Conservation (phyloP, 1,284 basidiomycete species). For the Pisolithus thermaeus region DNA sequence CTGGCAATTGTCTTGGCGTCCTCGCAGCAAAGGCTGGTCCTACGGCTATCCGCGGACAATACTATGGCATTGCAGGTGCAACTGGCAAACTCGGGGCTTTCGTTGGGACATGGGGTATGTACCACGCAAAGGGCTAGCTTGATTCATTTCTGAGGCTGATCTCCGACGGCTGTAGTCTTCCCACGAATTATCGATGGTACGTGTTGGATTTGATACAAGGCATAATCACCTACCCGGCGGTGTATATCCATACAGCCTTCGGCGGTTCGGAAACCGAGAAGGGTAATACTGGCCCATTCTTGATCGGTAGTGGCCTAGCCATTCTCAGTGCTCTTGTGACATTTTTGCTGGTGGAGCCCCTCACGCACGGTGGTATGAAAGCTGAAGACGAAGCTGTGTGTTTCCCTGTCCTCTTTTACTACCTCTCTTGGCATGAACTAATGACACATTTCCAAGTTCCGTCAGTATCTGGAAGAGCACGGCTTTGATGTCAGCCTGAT, state of each 20-base stretch:
- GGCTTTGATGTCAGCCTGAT: no score
- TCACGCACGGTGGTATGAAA: constrained; percentile 74
- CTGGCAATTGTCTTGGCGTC: constrained; percentile 77
- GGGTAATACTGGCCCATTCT: constrained; percentile 79
- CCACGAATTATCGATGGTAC: constrained; percentile 3
- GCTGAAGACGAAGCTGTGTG: constrained; percentile 53
- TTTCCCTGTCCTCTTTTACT: not conserved
- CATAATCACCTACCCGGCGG: constrained; percentile 4
- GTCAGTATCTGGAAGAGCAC: no score
- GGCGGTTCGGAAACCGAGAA: constrained; percentile 42
- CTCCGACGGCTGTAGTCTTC: constrained; percentile 5
- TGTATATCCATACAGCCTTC: constrained; percentile 42
- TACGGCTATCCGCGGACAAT: constrained; percentile 81
- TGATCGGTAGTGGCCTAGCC: constrained; percentile 76
- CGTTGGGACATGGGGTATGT: constrained; percentile 72
- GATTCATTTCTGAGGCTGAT: not conserved
- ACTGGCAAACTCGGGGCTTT: constrained; percentile 88
- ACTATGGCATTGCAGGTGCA: constrained; percentile 83
- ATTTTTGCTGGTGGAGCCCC: constrained; percentile 69
- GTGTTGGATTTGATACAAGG: not conserved
- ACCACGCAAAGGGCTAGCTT: not conserved
- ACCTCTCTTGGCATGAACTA: no score
- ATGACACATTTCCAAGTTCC: no score
- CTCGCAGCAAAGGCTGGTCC: constrained; percentile 80
- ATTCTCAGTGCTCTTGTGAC: constrained; percentile 73